Base-by-base conservation (phyloP, 345 rosid genomes). In the Microthlaspi erraticum region DNA sequence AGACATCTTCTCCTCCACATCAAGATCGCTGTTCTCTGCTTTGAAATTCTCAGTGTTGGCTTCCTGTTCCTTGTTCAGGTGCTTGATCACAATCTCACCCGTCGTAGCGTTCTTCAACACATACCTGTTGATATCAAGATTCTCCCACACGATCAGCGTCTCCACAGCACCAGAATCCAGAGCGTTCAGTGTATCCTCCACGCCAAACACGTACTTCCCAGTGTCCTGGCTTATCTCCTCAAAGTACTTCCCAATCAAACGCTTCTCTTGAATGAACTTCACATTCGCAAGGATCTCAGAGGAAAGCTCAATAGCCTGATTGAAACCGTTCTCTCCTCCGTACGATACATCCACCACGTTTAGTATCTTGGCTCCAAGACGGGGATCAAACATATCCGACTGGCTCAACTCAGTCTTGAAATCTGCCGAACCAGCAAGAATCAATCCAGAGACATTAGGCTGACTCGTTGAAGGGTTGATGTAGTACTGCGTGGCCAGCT, bases 401-500 rank as follows among this genome's bases (percentile, higher is more conserved):
- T 56, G 61, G 8, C 61, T 56, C 44, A 56, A 13, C 5, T 56
- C 61, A 36, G 61, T 56, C 44, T 56, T 56, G 44, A 56, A 56
- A 56, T 56, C 61, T 5, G 61, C 61, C 0, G 61, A 56, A 36
- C 61, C 61, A 20, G 61, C 61, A 3, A 56, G 61, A 0, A 56
- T 56, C 61, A 56, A 31, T 5, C 61, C 61, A 17, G 61, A 56
- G 44, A 56, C 61, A 36, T 56, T 56, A 56, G 61, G 61, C 44
- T 56, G 61, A 56, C 61, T 56, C 1, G 61, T 36, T 1, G 61
- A 12, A 17, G 61, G 61, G 44, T 56, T 56, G 61, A 56, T 56
- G 44, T 56, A 56, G 44, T 56, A 56, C 44, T 56, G 61, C 6
- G 61, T 56, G 61, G 61, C 61, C 11, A 78, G 80, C 76, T 81